Evolutionary conservation across 306 rosid genomes (phyloP).

Genomic region (Ammopiptanthus mongolicus): DNA sequence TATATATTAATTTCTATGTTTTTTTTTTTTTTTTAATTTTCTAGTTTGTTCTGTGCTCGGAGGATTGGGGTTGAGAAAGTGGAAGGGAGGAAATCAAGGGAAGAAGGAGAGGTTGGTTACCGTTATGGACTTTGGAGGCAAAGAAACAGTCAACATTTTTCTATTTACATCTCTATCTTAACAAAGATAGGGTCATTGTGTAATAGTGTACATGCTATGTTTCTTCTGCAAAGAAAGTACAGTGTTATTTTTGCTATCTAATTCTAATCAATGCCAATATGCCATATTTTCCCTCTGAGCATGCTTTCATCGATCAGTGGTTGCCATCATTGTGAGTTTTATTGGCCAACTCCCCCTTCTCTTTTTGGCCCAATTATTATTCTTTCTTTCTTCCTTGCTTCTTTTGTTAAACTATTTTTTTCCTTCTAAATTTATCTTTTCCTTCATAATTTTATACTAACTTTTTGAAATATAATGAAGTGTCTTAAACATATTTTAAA

Average conservation of each 20-base stretch:
- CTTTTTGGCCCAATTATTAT: too few species aligned
- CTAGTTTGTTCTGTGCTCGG: background rate
- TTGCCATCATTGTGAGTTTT: constrained; percentile 11
- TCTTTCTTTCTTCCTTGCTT: too few species aligned
- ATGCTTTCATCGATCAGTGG: background rate
- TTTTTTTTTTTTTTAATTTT: background rate
- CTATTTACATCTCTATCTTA: constrained; percentile 15
- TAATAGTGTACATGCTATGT: background rate
- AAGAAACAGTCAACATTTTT: constrained; percentile 36
- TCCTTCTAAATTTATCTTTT: too few species aligned
- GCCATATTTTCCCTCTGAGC: background rate
- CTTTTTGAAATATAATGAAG: too few species aligned
- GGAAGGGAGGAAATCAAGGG: constrained; percentile 45
- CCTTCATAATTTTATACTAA: too few species aligned
- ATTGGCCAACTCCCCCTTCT: background rate
- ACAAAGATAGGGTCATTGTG: background rate
- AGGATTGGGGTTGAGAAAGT: constrained; percentile 19
- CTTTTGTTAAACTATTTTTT: too few species aligned
- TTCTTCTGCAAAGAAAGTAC: background rate
- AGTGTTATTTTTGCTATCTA: background rate
- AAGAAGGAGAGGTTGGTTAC: constrained; percentile 27
- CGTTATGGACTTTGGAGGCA: constrained; percentile 32
- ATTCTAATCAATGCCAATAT: background rate
- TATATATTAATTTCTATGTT: background rate
- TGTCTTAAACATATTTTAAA: too few species aligned